A percentile compares a stretch with the other conserved stretches of the same genome.
phyloP scores from a whole-genome alignment of 2,329 filamentous ascomycete genomes.

The Calonectria pseudoturangicola region DNA sequence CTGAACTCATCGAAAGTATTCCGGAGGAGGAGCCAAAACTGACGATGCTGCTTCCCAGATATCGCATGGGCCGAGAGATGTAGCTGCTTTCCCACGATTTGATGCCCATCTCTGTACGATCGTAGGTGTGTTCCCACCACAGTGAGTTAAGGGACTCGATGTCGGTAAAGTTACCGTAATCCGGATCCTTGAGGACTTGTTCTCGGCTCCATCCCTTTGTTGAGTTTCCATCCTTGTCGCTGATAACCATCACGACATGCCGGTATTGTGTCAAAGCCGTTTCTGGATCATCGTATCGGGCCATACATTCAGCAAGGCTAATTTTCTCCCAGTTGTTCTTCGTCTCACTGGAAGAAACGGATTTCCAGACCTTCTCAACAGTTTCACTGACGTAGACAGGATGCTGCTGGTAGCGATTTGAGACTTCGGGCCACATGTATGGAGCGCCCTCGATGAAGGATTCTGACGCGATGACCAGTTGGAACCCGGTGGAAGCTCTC shows the following conservation, averaged over 20 bases:
- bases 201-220: constrained; percentile 40
- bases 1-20: constrained; percentile 21
- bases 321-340: constrained; percentile 20
- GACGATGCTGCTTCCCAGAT: background rate
- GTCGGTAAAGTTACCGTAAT: background rate
- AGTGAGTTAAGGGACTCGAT: constrained; percentile 24
- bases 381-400: background rate
- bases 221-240: constrained; percentile 35
- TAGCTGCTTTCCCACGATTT: constrained; percentile 2
- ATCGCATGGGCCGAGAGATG: background rate
- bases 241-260: constrained; percentile 41
- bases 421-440: constrained; percentile 17
- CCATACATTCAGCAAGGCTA: background rate
- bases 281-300: constrained; percentile 36
- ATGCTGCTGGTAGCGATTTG: background rate
- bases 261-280: constrained; percentile 38
- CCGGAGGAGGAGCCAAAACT: constrained; percentile 32
- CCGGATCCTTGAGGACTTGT: constrained; percentile 34
- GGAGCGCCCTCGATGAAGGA: constrained; percentile 15
- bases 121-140: constrained; percentile 27
- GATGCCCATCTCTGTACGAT: constrained; percentile 29
- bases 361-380: constrained; percentile 28
- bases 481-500: constrained; percentile 41
- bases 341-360: background rate
- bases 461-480: constrained; percentile 31